Evolutionary conservation across 2,329 filamentous ascomycete genomes (phyloP).

Genomic region (Sporothrix brunneoviolacea): DNA sequence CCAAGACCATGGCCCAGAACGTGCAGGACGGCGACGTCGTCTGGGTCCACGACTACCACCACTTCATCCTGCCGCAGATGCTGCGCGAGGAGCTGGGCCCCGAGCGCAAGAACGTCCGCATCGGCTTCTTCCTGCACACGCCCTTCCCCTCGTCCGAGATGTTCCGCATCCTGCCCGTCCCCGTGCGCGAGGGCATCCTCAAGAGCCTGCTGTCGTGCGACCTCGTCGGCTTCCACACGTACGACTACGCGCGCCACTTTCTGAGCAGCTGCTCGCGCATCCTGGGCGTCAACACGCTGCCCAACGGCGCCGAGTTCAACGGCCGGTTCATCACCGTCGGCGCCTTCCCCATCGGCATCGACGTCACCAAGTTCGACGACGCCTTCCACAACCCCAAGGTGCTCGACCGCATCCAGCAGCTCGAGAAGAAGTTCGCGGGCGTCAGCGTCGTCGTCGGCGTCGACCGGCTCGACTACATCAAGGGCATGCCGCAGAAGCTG

Average conservation of each 20-base stretch:
- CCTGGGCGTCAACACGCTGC: slow-evolving; percentile 70
- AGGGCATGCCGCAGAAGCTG: slow-evolving; percentile 94
- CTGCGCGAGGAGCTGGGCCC: slow-evolving; percentile 80
- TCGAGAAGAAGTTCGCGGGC: slow-evolving; percentile 87
- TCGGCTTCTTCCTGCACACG: slow-evolving; percentile 96
- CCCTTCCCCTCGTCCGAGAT: slow-evolving; percentile 97
- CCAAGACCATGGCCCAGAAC: slow-evolving; percentile 77
- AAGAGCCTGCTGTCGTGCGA: slow-evolving; percentile 87
- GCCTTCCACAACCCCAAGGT: slow-evolving; percentile 80
- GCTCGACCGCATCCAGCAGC: slow-evolving; percentile 74
- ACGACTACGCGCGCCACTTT: slow-evolving; percentile 98
- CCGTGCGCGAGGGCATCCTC: slow-evolving; percentile 83
- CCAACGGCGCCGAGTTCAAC: slow-evolving; percentile 87
- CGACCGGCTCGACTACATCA: slow-evolving; percentile 96
- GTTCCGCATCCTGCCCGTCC: slow-evolving; percentile 90
- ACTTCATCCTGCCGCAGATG: slow-evolving; percentile 96
- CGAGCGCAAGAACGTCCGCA: slow-evolving; percentile 84
- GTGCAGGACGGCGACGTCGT: slow-evolving; percentile 90
- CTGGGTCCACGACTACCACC: slow-evolving; percentile 98
- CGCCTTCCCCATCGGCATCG: slow-evolving; percentile 95
- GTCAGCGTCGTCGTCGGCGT: slow-evolving; percentile 96
- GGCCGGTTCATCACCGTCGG: slow-evolving; percentile 85
- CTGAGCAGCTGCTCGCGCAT: slow-evolving; percentile 94
- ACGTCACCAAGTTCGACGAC: slow-evolving; percentile 92
- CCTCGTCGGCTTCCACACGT: slow-evolving; percentile 95